Percentiles rank a stretch among this genome's conserved stretches.
Conservation (phyloP, 2,329 filamentous ascomycete genomes). For the Fusarium newnesense region DNA sequence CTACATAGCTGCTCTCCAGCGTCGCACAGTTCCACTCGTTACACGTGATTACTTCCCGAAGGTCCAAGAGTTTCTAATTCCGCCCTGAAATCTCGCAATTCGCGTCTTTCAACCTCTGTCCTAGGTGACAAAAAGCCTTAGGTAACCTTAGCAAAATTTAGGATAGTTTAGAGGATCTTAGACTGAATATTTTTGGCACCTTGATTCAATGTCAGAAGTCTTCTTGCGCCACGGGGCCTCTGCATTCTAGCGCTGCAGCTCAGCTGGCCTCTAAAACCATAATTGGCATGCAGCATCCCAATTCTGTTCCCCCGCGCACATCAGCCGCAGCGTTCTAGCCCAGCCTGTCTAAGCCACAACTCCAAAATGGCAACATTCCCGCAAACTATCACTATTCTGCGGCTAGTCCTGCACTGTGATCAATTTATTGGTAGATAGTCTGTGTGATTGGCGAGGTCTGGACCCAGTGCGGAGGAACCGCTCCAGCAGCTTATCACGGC, state of each 20-base stretch:
- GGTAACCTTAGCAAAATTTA: too few relatives aligned
- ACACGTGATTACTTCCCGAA: too few relatives aligned
- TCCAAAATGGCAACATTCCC: neutral
- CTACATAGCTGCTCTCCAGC: too few relatives aligned
- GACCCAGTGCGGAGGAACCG: neutral
- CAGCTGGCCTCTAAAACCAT: neutral
- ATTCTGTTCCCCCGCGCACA: neutral
- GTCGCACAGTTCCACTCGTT: neutral
- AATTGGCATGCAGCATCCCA: neutral
- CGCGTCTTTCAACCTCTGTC: too few relatives aligned
- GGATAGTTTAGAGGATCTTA: too few relatives aligned
- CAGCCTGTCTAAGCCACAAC: neutral
- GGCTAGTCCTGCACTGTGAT: neutral
- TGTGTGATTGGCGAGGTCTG: neutral
- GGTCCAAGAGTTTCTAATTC: rapidly evolving
- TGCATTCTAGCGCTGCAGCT: neutral
- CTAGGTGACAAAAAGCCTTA: too few relatives aligned
- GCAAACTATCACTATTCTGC: neutral
- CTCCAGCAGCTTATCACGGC: neutral
- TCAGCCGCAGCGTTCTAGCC: neutral
- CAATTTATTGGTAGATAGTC: neutral
- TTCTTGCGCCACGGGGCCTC: too few relatives aligned
- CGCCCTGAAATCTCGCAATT: too few relatives aligned
- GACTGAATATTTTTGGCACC: too few relatives aligned
- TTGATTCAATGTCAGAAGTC: too few relatives aligned